Evolutionary conservation across 2,329 filamentous ascomycete species (phyloP), one percentile per base, ranked within the genome.

Genomic region (Escovopsis weberi): DNA sequence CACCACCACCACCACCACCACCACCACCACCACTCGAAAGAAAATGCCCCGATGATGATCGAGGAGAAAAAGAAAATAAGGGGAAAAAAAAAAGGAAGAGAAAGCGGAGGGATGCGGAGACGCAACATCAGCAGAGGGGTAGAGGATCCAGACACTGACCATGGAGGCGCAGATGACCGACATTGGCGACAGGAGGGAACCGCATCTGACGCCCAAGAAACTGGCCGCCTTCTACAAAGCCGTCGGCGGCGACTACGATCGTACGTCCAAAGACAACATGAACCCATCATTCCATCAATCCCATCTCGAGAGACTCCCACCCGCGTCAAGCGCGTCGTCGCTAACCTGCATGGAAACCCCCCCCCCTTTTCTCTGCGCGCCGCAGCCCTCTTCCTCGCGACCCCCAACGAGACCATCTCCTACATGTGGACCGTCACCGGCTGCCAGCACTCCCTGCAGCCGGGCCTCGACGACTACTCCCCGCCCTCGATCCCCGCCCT

Each of bases 361-460:
- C 15, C 15, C 15, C 15, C 15, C 15, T 15, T 15, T 19, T 39
- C 37, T 43, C 26, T 39, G 37, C 35, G 34, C 39, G 38, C 26
- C 40, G 46, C 51, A 77, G 74, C 72, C 23, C 74, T 96, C 42
- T 96, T 96, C 59, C 68, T 89, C 36, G 72, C 80, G 3, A 85
- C 82, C 32, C 79, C 82, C 18, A 66, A 80, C 46, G 67, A 77
- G 33, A 80, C 82, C 37, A 79, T 98, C 48, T 91, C 88, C 26
- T 93, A 86, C 64, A 91, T 95, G 50, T 96, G 93, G 70, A 83
- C 86, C 55, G 84, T 84, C 7, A 76, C 94, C 41, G 91, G 89
- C 51, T 95, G 89, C 59, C 83, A 87, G 53, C 89, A 96, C 63
- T 80, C 78, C 40, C 70, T 96, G 26, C 84, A 93, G 51, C 85